Evolutionary conservation across 768 basidiomycete species (phyloP).

Genomic region (Tephrocybe sp.): DNA sequence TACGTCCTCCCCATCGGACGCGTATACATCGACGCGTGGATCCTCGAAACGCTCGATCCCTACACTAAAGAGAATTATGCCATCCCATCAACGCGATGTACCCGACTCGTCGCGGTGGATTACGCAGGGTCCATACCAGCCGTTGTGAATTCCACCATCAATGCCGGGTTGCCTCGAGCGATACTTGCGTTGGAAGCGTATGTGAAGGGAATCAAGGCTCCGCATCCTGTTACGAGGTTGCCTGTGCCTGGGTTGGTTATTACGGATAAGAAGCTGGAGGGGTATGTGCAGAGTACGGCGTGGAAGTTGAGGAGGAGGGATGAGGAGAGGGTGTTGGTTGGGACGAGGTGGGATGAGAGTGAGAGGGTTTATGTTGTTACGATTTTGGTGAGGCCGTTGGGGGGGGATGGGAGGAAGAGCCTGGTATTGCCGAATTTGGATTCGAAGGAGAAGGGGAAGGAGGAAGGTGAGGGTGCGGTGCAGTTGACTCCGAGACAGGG

Average conservation of each 20-base stretch:
- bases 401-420: slow-evolving; percentile 17
- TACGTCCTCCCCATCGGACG: slow-evolving; percentile 72
- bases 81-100: slow-evolving; percentile 90
- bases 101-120: slow-evolving; percentile 80
- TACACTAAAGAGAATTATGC: slow-evolving; percentile 92
- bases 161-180: slow-evolving; percentile 68
- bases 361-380: slow-evolving; percentile 49
- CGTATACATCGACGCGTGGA: slow-evolving; percentile 90
- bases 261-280: slow-evolving; percentile 49
- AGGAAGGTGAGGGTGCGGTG: slow-evolving; percentile 6
- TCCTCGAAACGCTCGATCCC: slow-evolving; percentile 93
- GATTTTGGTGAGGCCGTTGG: slow-evolving; percentile 46
- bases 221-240: slow-evolving; percentile 64
- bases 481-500: slow-evolving; percentile 42
- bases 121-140: slow-evolving; percentile 83
- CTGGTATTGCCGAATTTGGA: not conserved
- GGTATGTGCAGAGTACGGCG: slow-evolving; percentile 37
- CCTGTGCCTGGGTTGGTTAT: slow-evolving; percentile 66
- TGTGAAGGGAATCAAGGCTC: slow-evolving; percentile 55
- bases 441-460: not conserved
- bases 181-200: slow-evolving; percentile 74
- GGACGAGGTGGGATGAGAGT: slow-evolving; percentile 49
- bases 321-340: slow-evolving; percentile 53
- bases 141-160: slow-evolving; percentile 83
- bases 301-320: slow-evolving; percentile 68